phyloP scores from a whole-genome alignment of 2,329 filamentous ascomycete species.

The Ophiobolus disseminans region DNA sequence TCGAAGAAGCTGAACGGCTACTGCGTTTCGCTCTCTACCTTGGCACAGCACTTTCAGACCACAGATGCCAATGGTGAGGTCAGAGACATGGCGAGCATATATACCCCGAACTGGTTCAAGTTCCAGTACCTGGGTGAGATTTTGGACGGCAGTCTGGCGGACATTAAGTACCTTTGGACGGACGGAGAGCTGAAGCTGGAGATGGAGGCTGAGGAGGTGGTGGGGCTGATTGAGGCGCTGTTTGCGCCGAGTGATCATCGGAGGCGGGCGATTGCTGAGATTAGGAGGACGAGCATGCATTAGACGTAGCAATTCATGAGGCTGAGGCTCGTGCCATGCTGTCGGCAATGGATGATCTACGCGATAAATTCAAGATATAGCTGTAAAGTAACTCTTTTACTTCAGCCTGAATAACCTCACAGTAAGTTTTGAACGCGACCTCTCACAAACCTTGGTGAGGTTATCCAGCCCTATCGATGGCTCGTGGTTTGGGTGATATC shows the following conservation, averaged over 20 bases:
- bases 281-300: conserved; percentile 47
- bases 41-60: conserved; percentile 64
- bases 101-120: conserved; percentile 69
- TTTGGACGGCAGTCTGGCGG: conserved; percentile 66
- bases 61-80: conserved; percentile 50
- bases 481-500: not conserved
- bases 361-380: too few relatives aligned
- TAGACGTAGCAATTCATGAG: conserved; percentile 9
- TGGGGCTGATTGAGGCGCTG: conserved; percentile 68
- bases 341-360: too few relatives aligned
- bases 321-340: too few relatives aligned
- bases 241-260: conserved; percentile 69
- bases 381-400: too few relatives aligned
- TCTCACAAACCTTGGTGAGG: too few relatives aligned
- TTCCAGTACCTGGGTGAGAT: conserved; percentile 71
- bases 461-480: not conserved
- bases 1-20: conserved; percentile 65
- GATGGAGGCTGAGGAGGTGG: conserved; percentile 66
- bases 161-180: conserved; percentile 70
- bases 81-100: conserved; percentile 65
- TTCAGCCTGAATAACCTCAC: too few relatives aligned
- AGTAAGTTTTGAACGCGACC: too few relatives aligned
- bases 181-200: conserved; percentile 70
- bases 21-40: conserved; percentile 62
- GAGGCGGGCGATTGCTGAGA: conserved; percentile 64